These are phyloP conservation scores for Ploettnerulaceae sp. DNA, from an alignment of 2,329 filamentous ascomycete genomes.

Conservation along the genomic window DNA sequence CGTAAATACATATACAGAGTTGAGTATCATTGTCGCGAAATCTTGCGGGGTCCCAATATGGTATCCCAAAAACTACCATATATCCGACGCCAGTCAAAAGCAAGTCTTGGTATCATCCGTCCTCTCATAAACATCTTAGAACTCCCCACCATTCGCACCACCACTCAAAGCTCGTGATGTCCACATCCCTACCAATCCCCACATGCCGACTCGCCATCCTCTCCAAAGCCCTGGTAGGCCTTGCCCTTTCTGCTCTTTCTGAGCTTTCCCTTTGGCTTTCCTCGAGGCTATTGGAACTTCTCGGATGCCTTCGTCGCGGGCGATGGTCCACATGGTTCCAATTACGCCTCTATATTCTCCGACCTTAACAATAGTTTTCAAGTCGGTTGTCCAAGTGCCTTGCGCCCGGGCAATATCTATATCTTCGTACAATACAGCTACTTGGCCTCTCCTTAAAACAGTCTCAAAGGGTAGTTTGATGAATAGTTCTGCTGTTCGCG, in stretches of 20 bases:
- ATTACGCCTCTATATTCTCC: conserved; percentile 80
- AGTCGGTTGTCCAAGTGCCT: conserved; percentile 22
- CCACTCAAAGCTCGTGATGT: conserved; percentile 34
- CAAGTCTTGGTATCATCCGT: conserved; percentile 22
- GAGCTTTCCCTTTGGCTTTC: conserved; percentile 15
- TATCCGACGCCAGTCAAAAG: conserved; percentile 8
- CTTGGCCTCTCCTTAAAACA: conserved; percentile 81
- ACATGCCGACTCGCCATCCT: conserved; percentile 53
- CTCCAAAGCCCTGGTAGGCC: conserved; percentile 52
- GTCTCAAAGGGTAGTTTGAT: conserved; percentile 89
- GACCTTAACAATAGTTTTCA: conserved; percentile 73
- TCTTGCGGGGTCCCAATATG: not conserved
- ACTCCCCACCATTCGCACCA: conserved; percentile 31
- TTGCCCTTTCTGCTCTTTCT: conserved; percentile 40
- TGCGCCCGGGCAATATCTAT: conserved; percentile 22
- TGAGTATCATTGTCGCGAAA: conserved; percentile 14
- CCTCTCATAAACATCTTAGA: conserved; percentile 8
- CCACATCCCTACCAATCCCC: conserved; percentile 53
- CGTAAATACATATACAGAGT: conserved; percentile 18
- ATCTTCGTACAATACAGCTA: conserved; percentile 52
- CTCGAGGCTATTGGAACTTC: conserved; percentile 8
- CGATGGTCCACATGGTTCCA: conserved; percentile 87
- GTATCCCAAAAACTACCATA: conserved; percentile 7
- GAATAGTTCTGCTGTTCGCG: conserved; percentile 74
- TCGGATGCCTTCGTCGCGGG: conserved; percentile 67